Conservation (phyloP, 257 asterid genomes). For the Fraxinus anomala region DNA sequence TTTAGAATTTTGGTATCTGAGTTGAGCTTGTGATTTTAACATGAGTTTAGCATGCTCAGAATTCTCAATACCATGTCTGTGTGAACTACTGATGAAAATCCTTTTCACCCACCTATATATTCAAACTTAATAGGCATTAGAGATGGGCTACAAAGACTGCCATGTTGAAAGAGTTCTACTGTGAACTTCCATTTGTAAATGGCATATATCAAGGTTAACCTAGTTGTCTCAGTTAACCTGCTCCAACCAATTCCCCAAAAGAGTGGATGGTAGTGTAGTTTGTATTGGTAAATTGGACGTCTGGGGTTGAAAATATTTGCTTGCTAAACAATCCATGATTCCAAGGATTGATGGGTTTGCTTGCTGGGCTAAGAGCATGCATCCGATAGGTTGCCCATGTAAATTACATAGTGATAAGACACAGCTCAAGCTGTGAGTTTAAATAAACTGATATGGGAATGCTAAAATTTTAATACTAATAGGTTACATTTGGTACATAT, state of each 20-base stretch:
- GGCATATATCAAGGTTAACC: neutral
- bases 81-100: neutral
- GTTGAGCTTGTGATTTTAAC: neutral
- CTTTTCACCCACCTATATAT: neutral
- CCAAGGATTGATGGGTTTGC: neutral
- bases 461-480: neutral
- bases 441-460: neutral
- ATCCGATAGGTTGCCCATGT: neutral
- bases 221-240: neutral
- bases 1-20: neutral
- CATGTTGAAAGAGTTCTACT: neutral
- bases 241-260: neutral
- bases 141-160: neutral
- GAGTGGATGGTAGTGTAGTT: neutral
- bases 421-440: neutral
- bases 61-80: neutral
- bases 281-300: neutral
- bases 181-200: neutral
- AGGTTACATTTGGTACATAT: neutral
- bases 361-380: neutral
- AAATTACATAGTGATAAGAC: neutral
- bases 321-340: neutral
- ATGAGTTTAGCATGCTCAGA: neutral
- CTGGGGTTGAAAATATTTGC: neutral
- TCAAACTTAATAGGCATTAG: neutral